A percentile compares a stretch with the other conserved stretches of the same genome.
Evolutionary conservation across 306 rosid genomes (phyloP).

Genomic region (Cucurbita maxima): DNA sequence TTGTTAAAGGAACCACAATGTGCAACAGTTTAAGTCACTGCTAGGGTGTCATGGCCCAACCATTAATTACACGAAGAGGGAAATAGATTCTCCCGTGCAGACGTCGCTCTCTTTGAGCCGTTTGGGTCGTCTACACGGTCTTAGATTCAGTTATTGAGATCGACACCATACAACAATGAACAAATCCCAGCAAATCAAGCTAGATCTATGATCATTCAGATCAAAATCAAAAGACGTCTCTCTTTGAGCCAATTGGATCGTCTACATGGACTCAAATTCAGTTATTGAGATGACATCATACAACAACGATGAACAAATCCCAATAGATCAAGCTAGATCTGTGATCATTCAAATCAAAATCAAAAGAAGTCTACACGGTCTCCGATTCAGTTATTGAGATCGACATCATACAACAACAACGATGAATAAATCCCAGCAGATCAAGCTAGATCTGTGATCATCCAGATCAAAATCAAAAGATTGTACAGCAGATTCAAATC

Average conservation of each 20-base stretch:
- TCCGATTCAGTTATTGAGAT: too few species aligned
- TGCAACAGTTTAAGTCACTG: background rate
- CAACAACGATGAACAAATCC: background rate
- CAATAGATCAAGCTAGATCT: background rate
- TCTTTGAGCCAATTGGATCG: too few species aligned
- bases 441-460: background rate
- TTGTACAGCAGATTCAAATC: background rate
- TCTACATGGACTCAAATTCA: too few species aligned
- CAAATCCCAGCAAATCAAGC: background rate
- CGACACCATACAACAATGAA: background rate
- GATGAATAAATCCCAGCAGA: background rate
- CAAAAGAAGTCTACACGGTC: background rate
- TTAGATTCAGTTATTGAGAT: background rate
- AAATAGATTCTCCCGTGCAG: background rate
- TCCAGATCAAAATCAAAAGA: background rate
- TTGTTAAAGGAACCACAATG: background rate
- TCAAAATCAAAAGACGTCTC: background rate
- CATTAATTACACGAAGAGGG: background rate
- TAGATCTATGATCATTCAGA: background rate
- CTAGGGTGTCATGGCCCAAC: slow-evolving; percentile 10
- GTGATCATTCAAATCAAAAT: background rate
- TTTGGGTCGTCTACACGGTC: background rate
- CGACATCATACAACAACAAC: background rate
- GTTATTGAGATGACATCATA: too few species aligned
- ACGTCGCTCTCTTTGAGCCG: background rate